phyloP scores from a whole-genome alignment of 1,284 basidiomycete species.

The Rhodotorula sp. region DNA sequence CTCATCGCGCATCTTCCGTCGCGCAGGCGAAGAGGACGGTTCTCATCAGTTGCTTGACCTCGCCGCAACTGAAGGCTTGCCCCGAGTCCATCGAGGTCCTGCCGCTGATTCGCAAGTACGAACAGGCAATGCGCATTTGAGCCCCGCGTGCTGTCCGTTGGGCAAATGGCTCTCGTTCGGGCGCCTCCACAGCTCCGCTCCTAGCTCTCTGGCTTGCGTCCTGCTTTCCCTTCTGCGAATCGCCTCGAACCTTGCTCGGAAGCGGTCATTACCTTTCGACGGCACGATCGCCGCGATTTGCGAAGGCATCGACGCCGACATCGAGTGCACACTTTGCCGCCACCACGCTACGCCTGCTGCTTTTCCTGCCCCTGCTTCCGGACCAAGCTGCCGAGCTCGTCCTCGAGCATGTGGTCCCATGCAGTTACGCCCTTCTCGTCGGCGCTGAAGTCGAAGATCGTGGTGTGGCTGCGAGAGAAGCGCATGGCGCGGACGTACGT shows the following conservation, averaged over 20 bases:
- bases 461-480: conserved; percentile 4
- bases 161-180: too few relatives aligned
- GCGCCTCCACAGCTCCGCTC: too few relatives aligned
- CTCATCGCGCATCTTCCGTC: background rate
- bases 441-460: conserved; percentile 8
- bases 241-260: too few relatives aligned
- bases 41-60: background rate
- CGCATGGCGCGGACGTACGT: background rate
- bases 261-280: too few relatives aligned
- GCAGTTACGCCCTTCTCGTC: background rate
- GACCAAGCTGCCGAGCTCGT: background rate
- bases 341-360: background rate
- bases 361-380: background rate
- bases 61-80: too few relatives aligned
- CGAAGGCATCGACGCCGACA: background rate
- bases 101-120: too few relatives aligned
- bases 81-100: too few relatives aligned
- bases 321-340: background rate
- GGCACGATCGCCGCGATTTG: too few relatives aligned
- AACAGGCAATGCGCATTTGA: too few relatives aligned
- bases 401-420: background rate
- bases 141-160: too few relatives aligned
- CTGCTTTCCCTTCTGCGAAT: too few relatives aligned
- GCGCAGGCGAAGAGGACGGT: background rate
- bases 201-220: too few relatives aligned